Base-by-base conservation (phyloP, 305 asterid species). In the Fraxinus angustifolia region DNA sequence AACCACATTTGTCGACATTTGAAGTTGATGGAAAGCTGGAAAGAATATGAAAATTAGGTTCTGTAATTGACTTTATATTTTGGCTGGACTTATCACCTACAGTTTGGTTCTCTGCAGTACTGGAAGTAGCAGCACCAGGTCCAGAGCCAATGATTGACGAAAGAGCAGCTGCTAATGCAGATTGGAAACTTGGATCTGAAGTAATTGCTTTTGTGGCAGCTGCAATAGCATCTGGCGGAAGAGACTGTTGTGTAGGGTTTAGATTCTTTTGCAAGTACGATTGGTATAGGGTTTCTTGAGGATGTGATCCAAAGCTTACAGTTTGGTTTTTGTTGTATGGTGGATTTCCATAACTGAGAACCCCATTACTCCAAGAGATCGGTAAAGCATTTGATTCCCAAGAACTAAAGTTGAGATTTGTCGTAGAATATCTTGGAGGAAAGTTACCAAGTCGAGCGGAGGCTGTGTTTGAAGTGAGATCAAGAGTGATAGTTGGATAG, bases 181-280 rank as follows among this genome's bases (percentile, higher is more conserved):
- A 93, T 74, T 91, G 98, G 82, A 95, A 95, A 77, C 82, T 91
- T 1, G 98, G 98, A 84, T 95, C 92, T 0, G 98, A 89, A 12
- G 98, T 88, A 17, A 95, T 89, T 3, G 97, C 98, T 85, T 93
- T 93, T 0, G 98, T 94, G 17, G 98, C 98, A 6, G 97, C 98
- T 12, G 97, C 95, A 35, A 94, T 85, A 6, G 95, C 84, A 58
- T 94, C 98, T 11, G 91, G 89, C 8, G 87, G 82, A 8, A 86
- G 80, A 73, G 87, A 75, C 26, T 86, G 89, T 45, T 89, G 97
- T 62, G 85, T 82, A 35, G 84, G 83, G 86, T 75, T 89, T 56
- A 35, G 79, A 6, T 85, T 77, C 40, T 84, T 91, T 78, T 88
- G 92, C 78, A 90, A 81, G 85, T 82, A 88, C 74, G 93, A 75